Base-by-base conservation (phyloP, 805 yeast genomes). In the Ogataea trehalophila region DNA sequence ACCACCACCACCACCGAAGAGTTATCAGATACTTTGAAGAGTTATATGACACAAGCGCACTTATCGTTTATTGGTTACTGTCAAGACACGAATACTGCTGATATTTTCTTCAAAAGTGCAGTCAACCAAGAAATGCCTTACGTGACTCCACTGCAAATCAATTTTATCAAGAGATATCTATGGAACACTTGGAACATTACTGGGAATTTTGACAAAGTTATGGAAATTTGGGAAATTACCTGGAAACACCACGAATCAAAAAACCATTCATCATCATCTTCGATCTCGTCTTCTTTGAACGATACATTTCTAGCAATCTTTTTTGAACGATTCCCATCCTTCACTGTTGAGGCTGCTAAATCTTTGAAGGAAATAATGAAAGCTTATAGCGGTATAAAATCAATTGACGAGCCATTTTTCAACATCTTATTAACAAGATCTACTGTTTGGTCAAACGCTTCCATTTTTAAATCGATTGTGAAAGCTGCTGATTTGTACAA, bases 381-480 rank as follows among this genome's bases (percentile, higher is more conserved):
- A 17, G 63, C 70, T 17, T 85, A 85, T 61, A 73, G 80, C 45
- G 73, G 72, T 37, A 71, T 80, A 50, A 81, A 78, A 55, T 71
- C 74, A 16, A 73, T 84, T 51, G 94, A 87, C 65, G 92, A 87
- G 62, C 84, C 88, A n/a, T 87, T 88, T 60, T 79, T 88, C 68
- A 88, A 88, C 63, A 84, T 87, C 44, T 72, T 87, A 41, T 71
- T 88, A 46, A 76, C 85, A 31, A 81, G 81, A 57, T 76, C 80
- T 44, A 75, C 77, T 36, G 69, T 72, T 49, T 87, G 95, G 95
- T 71, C 72, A 40, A 83, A 83, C 59, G 72, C 76, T 54, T 69
- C 70, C 5, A 81, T 85, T n/a, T 77, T 84, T 47, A 79, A 81
- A 52, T 82, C 83, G 42, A 71, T 87, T 45, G 71, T 83, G 34